Conservation (phyloP, 441 rosid species). For the Codiaeum variegatum region DNA sequence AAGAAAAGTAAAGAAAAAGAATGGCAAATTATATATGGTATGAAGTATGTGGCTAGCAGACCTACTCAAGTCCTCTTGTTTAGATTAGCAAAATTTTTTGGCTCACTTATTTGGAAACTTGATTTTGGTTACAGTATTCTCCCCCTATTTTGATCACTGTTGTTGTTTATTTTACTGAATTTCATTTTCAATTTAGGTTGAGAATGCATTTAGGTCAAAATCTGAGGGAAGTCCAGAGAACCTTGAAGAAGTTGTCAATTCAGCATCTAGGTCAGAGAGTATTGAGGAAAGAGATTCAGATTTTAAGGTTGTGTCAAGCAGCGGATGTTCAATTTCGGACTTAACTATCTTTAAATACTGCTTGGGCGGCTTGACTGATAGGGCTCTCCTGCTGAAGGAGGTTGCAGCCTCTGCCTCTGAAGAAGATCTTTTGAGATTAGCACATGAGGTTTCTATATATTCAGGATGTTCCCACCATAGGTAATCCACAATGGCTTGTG, state of each 20-base stretch:
- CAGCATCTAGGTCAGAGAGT: constrained; percentile 52
- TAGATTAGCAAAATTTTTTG: background rate
- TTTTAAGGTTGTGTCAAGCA: constrained; percentile 29
- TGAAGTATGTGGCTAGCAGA: background rate
- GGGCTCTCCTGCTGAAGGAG: constrained; percentile 67
- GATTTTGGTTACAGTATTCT: background rate
- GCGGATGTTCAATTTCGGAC: constrained; percentile 46
- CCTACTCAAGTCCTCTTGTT: background rate
- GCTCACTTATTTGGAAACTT: constrained; percentile 3
- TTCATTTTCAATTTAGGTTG: constrained; percentile 32
- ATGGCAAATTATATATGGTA: background rate
- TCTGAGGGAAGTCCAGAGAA: constrained; percentile 37
- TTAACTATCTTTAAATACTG: constrained; percentile 59
- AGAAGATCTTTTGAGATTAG: constrained; percentile 54
- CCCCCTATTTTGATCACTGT: background rate
- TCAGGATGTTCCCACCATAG: constrained; percentile 84
- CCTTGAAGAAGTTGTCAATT: constrained; percentile 36
- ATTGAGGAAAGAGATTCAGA: constrained; percentile 41
- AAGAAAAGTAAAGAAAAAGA: background rate
- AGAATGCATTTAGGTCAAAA: constrained; percentile 29
- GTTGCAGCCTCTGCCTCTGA: constrained; percentile 57
- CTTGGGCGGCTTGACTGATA: constrained; percentile 63
- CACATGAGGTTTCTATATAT: constrained; percentile 61
- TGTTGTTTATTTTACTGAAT: background rate
- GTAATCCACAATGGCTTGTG: constrained; percentile 29